Base-by-base conservation (phyloP, 768 basidiomycete species). In the Trametes elegans region DNA sequence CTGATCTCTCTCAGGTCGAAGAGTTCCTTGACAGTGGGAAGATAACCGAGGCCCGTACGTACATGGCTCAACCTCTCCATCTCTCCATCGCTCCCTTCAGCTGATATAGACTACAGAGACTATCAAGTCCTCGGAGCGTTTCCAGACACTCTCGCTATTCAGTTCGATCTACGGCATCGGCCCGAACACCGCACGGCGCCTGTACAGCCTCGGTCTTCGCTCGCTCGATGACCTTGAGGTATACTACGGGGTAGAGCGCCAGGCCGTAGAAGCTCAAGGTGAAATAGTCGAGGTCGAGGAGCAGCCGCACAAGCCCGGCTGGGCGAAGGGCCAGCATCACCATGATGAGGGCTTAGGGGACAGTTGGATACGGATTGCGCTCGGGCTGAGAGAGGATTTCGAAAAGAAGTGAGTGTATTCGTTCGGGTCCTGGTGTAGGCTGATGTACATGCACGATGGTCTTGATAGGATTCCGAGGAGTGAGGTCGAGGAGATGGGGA, bases 401-500 rank as follows among this genome's bases (percentile, higher is more conserved):
- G 72, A 71, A 31, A 62, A 71, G 35, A 76, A 73, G 80, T 81
- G 43, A 57, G 74, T 60, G 14, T 31, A 27, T 50, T 14, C 9
- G 19, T 27, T 5, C 32, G 23, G 39, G 23, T 23, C 2, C 18
- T 26, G 5, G 26, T 32, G 8, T 21, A 24, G 21, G 2, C 34
- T 11, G 5, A 7, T 18, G 24, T n/a, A 40, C 13, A 26, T 36
- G 2, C 8, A 36, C n/a, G n/a, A 6, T 5, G 29, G 10, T 4
- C 23, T 27, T 7, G 26, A 1, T 53, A 86, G 83, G 65, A 93
- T 96, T 31, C 76, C 89, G 0, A 74, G 91, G 7, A 73, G 70
- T 0, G 92, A 97, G 67, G 89, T 90, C 0, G 85, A 91, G 54
- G 82, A 87, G 61, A 93, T 96, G 53, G 79, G 82, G n/a, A 64